These are phyloP conservation scores for Neonectria faginata DNA, from an alignment of 2,329 filamentous ascomycete species.

Conservation along the genomic window DNA sequence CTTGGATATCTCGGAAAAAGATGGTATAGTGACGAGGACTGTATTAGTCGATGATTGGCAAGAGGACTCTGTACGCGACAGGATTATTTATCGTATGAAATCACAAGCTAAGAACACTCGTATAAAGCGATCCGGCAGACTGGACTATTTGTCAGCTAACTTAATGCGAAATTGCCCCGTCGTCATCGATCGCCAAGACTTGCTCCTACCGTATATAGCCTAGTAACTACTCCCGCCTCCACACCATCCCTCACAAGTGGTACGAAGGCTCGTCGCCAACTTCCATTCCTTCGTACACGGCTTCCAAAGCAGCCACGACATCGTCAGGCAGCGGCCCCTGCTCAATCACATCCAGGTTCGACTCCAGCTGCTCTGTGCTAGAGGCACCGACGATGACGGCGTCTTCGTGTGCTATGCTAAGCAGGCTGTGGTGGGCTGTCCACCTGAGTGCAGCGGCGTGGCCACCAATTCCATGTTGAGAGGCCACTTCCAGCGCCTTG, in stretches of 20 bases:
- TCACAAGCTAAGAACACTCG: background rate
- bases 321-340: constrained; percentile 55
- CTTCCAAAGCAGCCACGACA: constrained; percentile 43
- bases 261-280: constrained; percentile 35
- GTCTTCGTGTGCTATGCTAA: constrained; percentile 50
- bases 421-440: constrained; percentile 52
- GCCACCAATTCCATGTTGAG: constrained; percentile 51
- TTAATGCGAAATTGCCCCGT: background rate
- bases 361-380: constrained; percentile 50
- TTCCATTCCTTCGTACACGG: constrained; percentile 33
- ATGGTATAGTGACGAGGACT: no score
- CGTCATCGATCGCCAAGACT: constrained; percentile 21
- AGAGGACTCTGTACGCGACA: background rate
- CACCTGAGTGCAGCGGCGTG: constrained; percentile 58
- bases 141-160: constrained; percentile 27
- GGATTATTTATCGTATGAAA: background rate
- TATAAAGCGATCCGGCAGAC: no score
- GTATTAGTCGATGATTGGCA: background rate
- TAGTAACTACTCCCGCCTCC: constrained; percentile 10
- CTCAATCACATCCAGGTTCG: constrained; percentile 51
- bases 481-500: constrained; percentile 42
- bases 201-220: constrained; percentile 31
- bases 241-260: constrained; percentile 24
- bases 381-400: constrained; percentile 52
- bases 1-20: background rate